Conservation (phyloP, 1,284 basidiomycete genomes). For the Rugosomyces carneus region DNA sequence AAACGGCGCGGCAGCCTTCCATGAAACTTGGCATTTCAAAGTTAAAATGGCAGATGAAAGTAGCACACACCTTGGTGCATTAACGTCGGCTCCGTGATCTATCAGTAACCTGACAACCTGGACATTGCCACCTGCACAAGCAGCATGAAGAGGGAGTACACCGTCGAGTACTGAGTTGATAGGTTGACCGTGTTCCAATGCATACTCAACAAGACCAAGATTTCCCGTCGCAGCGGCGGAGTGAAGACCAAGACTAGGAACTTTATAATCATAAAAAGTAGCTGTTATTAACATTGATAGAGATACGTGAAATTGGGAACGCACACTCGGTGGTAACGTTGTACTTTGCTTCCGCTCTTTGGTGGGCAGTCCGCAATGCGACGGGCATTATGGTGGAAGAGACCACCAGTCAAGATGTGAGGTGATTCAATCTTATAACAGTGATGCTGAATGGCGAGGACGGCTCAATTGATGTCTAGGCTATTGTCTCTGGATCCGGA, state of each 20-base stretch:
- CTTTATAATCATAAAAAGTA: conserved; percentile 35
- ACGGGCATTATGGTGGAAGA: conserved; percentile 27
- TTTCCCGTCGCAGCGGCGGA: conserved; percentile 86
- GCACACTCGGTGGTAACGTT: conserved; percentile 76
- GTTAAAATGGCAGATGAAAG: conserved; percentile 1
- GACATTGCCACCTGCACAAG: conserved; percentile 81
- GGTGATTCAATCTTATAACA: conserved; percentile 11
- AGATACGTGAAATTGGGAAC: conserved; percentile 21
- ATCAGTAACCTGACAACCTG: conserved; percentile 82
- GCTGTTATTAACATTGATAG: conserved; percentile 11
- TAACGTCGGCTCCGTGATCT: conserved; percentile 89
- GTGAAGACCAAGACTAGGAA: conserved; percentile 83
- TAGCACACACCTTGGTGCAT: conserved; percentile 66
- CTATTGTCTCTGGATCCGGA: conserved; percentile 15
- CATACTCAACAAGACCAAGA: conserved; percentile 82
- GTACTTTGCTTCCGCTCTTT: conserved; percentile 62
- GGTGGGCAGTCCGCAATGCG: conserved; percentile 33
- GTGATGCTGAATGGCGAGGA: conserved; percentile 12
- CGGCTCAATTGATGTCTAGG: conserved; percentile 17
- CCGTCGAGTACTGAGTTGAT: conserved; percentile 91
- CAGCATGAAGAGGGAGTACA: conserved; percentile 87
- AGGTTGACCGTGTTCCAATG: conserved; percentile 88
- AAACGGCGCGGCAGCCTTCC: conserved; percentile 75
- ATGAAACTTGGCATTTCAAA: not conserved
- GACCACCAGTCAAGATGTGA: conserved; percentile 15